phyloP scores from a whole-genome alignment of 495 filamentous ascomycete species.

The Halenospora varia region DNA sequence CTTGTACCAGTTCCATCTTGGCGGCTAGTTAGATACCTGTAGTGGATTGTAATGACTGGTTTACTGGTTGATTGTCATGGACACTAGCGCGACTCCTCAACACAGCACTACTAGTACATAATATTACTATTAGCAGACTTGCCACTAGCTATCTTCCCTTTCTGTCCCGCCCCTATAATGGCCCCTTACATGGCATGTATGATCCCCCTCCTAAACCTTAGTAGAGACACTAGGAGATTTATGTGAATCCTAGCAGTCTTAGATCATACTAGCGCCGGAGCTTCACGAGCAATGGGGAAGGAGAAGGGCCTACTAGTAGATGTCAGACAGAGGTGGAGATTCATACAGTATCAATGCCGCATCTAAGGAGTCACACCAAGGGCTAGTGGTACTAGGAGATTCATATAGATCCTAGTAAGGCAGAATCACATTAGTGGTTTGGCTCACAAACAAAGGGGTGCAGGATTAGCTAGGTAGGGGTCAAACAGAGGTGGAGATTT shows the following conservation, averaged over 20 bases:
- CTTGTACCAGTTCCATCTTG: neutral
- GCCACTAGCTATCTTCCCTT: neutral
- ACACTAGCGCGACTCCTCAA: neutral
- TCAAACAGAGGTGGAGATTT: neutral
- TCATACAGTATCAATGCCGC: conserved; percentile 3
- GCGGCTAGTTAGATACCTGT: neutral
- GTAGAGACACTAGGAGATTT: neutral
- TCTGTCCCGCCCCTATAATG: neutral
- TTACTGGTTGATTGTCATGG: neutral
- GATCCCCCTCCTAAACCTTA: no score
- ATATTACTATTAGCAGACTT: neutral
- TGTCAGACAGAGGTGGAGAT: neutral
- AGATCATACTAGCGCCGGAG: conserved; percentile 1
- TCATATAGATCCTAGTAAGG: conserved; percentile 5
- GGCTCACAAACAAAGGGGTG: conserved; percentile 14
- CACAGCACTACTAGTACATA: neutral
- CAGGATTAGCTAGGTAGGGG: conserved; percentile 3
- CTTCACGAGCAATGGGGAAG: neutral
- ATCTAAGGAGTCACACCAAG: conserved; percentile 2
- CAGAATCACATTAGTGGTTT: conserved; percentile 16
- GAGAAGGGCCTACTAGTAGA: neutral
- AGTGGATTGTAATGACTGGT: neutral
- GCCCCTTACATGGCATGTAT: neutral
- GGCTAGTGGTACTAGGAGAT: conserved; percentile 9
- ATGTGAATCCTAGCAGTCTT: neutral